Conservation (phyloP, 257 asterid genomes). For the Mitragyna speciosa region DNA sequence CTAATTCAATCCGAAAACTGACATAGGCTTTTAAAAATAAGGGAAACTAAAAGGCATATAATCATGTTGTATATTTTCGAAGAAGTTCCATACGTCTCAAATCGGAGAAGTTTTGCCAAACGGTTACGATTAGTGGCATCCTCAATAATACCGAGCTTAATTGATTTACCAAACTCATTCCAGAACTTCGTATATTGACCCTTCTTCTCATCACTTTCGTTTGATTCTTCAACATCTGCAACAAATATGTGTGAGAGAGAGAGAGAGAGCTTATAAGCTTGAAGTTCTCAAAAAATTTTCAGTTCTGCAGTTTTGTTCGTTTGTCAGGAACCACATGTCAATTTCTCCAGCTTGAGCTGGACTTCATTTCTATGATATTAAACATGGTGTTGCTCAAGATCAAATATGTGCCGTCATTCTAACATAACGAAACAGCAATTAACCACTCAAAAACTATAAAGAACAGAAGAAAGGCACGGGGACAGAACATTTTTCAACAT, state of each 20-base stretch:
- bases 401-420: no score
- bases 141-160: constrained; percentile 88
- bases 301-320: not conserved
- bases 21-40: not conserved
- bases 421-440: not conserved
- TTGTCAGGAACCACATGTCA: not conserved
- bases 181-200: constrained; percentile 85
- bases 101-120: constrained; percentile 81
- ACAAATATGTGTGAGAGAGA: not conserved
- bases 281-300: not conserved
- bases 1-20: not conserved
- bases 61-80: not conserved
- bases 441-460: not conserved
- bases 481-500: not conserved
- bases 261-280: not conserved
- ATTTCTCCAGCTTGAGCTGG: not conserved
- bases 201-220: constrained; percentile 69
- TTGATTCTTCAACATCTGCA: constrained; percentile 75
- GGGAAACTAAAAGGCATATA: not conserved
- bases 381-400: not conserved
- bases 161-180: constrained; percentile 95
- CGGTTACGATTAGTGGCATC: constrained; percentile 89
- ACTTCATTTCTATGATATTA: not conserved
- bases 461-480: not conserved
- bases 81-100: constrained; percentile 62